phyloP scores from a whole-genome alignment of 768 basidiomycete genomes.

The Thelephora aurantiotincta region DNA sequence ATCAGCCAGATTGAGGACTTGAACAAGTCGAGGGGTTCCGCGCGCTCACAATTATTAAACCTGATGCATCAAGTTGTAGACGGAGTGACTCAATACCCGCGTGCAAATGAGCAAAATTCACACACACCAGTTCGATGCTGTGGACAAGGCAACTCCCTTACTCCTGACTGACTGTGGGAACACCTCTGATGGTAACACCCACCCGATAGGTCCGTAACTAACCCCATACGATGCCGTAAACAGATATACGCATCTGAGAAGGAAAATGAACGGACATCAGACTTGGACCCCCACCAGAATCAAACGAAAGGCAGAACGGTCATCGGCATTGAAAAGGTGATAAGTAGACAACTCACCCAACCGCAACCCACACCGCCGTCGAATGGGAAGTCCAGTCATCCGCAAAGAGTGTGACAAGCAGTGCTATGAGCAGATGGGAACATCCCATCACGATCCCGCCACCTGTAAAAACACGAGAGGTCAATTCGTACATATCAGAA shows the following conservation, averaged over 20 bases:
- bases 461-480: conserved; percentile 17
- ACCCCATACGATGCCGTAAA: conserved; percentile 71
- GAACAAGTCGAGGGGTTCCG: not conserved
- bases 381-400: conserved; percentile 44
- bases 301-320: not conserved
- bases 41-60: conserved; percentile 53
- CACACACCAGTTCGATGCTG: conserved; percentile 56
- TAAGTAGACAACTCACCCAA: conserved; percentile 31
- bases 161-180: conserved; percentile 69
- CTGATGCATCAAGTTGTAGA: too few relatives aligned
- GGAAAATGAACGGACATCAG: not conserved
- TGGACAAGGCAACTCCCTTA: conserved; percentile 72
- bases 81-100: too few relatives aligned
- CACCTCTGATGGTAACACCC: conserved; percentile 77
- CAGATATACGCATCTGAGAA: conserved; percentile 36
- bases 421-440: conserved; percentile 51
- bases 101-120: too few relatives aligned
- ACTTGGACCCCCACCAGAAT: not conserved
- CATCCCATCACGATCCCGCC: conserved; percentile 52
- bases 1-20: not conserved
- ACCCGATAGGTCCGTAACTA: conserved; percentile 68
- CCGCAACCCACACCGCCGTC: conserved; percentile 52
- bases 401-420: conserved; percentile 41
- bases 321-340: too few relatives aligned
- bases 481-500: not conserved